Conservation (phyloP, 2,329 filamentous ascomycete species). For the Penicillium sp. region DNA sequence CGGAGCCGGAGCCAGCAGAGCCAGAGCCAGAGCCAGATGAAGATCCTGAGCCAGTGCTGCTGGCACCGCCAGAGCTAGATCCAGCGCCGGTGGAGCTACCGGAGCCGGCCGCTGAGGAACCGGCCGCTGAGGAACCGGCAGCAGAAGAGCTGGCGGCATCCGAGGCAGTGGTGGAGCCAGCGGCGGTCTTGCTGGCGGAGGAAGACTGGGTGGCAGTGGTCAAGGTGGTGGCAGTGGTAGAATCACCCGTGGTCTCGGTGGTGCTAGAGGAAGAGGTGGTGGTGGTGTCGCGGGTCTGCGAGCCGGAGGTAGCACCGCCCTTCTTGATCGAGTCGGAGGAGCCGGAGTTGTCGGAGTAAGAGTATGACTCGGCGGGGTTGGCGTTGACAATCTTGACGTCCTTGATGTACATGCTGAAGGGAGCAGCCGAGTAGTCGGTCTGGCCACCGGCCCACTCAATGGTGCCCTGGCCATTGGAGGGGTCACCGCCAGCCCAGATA, state of each 20-base stretch:
- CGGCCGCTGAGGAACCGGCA: constrained; percentile 9
- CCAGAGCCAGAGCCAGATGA: constrained; percentile 20
- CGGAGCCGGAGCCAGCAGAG: constrained; percentile 11
- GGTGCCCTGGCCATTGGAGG: constrained; percentile 50
- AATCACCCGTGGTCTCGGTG: constrained; percentile 9
- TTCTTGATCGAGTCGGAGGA: constrained; percentile 66
- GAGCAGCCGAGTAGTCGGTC: constrained; percentile 68
- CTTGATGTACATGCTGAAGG: constrained; percentile 76
- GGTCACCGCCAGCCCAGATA: constrained; percentile 68
- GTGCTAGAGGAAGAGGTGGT: constrained; percentile 13
- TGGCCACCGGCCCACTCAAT: constrained; percentile 72
- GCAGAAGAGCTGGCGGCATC: constrained; percentile 16
- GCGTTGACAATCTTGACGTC: constrained; percentile 61
- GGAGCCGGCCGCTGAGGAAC: constrained; percentile 14
- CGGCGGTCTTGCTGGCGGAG: constrained; percentile 11
- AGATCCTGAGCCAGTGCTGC: constrained; percentile 14
- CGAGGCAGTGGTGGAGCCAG: constrained; percentile 11
- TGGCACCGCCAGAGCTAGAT: constrained; percentile 9
- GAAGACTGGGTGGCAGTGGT: constrained; percentile 17
- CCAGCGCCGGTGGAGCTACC: constrained; percentile 9
- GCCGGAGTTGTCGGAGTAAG: constrained; percentile 66
- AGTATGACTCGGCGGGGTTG: constrained; percentile 65
- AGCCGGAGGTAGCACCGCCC: constrained; percentile 14
- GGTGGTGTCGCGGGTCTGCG: constrained; percentile 5
- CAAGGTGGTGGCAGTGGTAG: constrained; percentile 18